Conservation (phyloP, 176 grass and related monocot species). For the Triticum monococcum region DNA sequence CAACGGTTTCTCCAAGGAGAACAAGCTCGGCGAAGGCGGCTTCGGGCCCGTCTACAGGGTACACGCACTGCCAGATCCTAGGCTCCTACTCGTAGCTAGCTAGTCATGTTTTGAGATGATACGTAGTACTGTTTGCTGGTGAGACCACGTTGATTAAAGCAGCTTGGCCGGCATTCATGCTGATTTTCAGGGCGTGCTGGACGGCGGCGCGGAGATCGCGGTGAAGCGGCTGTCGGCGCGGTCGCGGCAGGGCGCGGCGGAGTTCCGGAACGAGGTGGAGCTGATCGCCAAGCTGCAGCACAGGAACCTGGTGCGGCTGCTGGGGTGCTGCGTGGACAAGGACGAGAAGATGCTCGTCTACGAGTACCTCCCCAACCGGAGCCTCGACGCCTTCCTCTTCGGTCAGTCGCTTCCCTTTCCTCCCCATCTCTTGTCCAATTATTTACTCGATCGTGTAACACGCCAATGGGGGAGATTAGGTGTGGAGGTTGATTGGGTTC, state of each 20-base stretch:
- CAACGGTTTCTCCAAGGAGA: constrained; percentile 75
- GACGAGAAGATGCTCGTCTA: constrained; percentile 95
- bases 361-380: constrained; percentile 86
- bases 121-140: background rate
- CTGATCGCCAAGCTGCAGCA: constrained; percentile 95
- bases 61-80: background rate
- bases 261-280: constrained; percentile 85
- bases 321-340: constrained; percentile 79
- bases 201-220: constrained; percentile 63
- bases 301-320: constrained; percentile 75
- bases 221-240: constrained; percentile 83
- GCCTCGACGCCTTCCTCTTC: constrained; percentile 87
- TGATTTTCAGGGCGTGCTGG: constrained; percentile 53
- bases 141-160: background rate
- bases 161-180: background rate
- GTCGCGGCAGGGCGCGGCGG: constrained; percentile 63
- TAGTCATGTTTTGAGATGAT: background rate
- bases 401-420: constrained; percentile 31
- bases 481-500: background rate
- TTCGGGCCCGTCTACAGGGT: constrained; percentile 85
- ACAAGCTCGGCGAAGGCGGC: constrained; percentile 93
- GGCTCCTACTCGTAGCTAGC: background rate
- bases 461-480: background rate
- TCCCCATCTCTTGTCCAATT: background rate
- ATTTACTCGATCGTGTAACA: background rate